phyloP scores from a whole-genome alignment of 1,284 basidiomycete species.

The Irpex lacteus region DNA sequence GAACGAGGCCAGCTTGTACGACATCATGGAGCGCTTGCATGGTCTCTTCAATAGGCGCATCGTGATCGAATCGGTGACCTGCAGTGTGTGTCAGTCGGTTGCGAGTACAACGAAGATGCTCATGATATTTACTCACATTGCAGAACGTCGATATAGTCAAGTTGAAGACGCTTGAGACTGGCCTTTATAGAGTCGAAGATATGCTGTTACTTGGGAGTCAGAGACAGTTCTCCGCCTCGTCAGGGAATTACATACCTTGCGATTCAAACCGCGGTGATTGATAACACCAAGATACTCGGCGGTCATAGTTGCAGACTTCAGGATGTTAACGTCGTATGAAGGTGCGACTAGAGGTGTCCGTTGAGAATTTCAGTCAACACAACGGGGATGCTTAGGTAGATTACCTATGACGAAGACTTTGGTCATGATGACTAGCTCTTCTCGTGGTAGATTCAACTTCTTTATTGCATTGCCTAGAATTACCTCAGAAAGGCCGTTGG shows the following conservation, averaged over 20 bases:
- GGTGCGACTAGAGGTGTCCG: slow-evolving; percentile 8
- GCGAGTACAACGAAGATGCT: not conserved
- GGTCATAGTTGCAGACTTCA: slow-evolving; percentile 10
- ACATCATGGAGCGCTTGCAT: slow-evolving; percentile 21
- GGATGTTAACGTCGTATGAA: slow-evolving; percentile 40
- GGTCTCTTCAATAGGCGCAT: slow-evolving; percentile 29
- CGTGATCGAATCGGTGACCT: slow-evolving; percentile 28
- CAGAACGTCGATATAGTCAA: slow-evolving; percentile 20
- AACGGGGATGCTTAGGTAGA: no score
- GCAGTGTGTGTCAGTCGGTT: not conserved
- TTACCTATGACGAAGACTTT: slow-evolving; percentile 34
- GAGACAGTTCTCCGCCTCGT: no score
- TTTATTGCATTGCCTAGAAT: slow-evolving; percentile 61
- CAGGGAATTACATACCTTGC: slow-evolving; percentile 23
- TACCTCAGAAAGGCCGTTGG: slow-evolving; percentile 48
- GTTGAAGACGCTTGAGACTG: slow-evolving; percentile 36
- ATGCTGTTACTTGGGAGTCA: slow-evolving; percentile 20
- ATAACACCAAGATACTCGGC: slow-evolving; percentile 29
- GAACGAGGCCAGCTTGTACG: slow-evolving; percentile 28
- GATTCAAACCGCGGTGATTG: slow-evolving; percentile 36
- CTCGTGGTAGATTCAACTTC: slow-evolving; percentile 49
- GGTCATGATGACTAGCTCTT: slow-evolving; percentile 55
- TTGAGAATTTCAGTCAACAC: no score
- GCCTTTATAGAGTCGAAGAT: slow-evolving; percentile 44
- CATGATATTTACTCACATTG: slow-evolving; percentile 23